Conservation (phyloP, 495 filamentous ascomycete genomes). For the Bombardia bombarda region DNA sequence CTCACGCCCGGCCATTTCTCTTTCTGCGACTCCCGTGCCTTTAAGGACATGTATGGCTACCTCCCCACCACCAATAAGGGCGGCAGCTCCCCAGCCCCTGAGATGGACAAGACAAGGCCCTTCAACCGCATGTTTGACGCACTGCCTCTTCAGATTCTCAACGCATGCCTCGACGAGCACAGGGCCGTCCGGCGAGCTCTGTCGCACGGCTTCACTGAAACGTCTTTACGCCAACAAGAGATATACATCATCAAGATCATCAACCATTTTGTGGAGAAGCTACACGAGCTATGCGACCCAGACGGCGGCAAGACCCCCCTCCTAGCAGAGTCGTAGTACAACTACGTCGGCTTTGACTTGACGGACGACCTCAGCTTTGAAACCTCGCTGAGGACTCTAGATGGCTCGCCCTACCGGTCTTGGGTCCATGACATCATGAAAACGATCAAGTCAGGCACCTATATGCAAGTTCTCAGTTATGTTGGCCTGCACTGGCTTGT, state of each 20-base stretch:
- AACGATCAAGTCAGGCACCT: slow-evolving; percentile 14
- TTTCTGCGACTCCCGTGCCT: slow-evolving; percentile 45
- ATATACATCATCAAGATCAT: slow-evolving; percentile 27
- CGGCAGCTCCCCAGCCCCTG: neutral
- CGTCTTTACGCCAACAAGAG: slow-evolving; percentile 31
- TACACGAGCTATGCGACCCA: slow-evolving; percentile 13
- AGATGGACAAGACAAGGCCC: slow-evolving; percentile 29
- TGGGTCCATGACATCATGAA: slow-evolving; percentile 25
- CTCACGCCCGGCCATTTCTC: slow-evolving; percentile 46
- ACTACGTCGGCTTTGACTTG: slow-evolving; percentile 50
- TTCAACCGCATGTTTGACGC: slow-evolving; percentile 7
- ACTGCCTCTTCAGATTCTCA: slow-evolving; percentile 15
- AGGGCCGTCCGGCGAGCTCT: slow-evolving; percentile 33
- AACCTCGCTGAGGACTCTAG: slow-evolving; percentile 44
- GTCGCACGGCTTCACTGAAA: slow-evolving; percentile 41
- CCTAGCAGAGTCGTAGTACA: slow-evolving; percentile 40
- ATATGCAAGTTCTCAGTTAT: slow-evolving; percentile 19
- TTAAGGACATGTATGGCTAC: slow-evolving; percentile 52
- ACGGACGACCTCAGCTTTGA: slow-evolving; percentile 50
- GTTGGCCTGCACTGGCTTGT: slow-evolving; percentile 9
- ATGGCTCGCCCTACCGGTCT: slow-evolving; percentile 18
- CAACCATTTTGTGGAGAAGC: slow-evolving; percentile 30
- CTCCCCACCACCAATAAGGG: slow-evolving; percentile 11
- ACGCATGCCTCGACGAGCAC: slow-evolving; percentile 28
- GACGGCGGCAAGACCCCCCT: slow-evolving; percentile 9